phyloP scores from a whole-genome alignment of 352 stramenopile genomes.

The Globisporangium rhizosaccharum region DNA sequence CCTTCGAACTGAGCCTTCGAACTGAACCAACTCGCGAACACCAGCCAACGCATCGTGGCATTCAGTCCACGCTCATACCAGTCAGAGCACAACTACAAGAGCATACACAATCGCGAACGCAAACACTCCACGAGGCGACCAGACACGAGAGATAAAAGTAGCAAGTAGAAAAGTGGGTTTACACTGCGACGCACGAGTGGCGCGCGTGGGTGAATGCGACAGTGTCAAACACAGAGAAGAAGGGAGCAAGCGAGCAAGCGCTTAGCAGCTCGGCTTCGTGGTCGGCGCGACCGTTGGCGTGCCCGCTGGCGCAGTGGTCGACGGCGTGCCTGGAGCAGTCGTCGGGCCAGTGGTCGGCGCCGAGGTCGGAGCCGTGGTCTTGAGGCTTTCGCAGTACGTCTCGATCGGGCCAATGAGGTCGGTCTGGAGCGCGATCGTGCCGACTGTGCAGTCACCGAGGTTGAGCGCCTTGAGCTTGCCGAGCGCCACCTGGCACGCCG shows the following conservation, averaged over 20 bases:
- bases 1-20: too few species aligned
- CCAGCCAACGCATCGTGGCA: too few species aligned
- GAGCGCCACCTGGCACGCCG: not conserved
- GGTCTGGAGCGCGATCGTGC: not conserved
- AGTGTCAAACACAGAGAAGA: not conserved
- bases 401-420: not conserved
- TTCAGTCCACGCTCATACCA: too few species aligned
- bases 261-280: constrained; percentile 7
- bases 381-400: not conserved
- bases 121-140: too few species aligned
- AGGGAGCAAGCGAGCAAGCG: not conserved
- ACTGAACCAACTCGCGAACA: too few species aligned
- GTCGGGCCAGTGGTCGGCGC: not conserved
- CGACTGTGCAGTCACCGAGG: constrained; percentile 1
- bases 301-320: not conserved
- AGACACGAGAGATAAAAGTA: too few species aligned
- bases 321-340: not conserved
- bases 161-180: too few species aligned
- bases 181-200: too few species aligned
- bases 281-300: not conserved
- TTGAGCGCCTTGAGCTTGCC: not conserved
- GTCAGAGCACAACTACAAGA: too few species aligned
- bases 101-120: too few species aligned
- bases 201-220: too few species aligned
- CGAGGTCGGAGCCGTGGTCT: too few species aligned